These are phyloP conservation scores for Pleurotus pulmonarius DNA, from an alignment of 768 basidiomycete species.

Conservation along the genomic window DNA sequence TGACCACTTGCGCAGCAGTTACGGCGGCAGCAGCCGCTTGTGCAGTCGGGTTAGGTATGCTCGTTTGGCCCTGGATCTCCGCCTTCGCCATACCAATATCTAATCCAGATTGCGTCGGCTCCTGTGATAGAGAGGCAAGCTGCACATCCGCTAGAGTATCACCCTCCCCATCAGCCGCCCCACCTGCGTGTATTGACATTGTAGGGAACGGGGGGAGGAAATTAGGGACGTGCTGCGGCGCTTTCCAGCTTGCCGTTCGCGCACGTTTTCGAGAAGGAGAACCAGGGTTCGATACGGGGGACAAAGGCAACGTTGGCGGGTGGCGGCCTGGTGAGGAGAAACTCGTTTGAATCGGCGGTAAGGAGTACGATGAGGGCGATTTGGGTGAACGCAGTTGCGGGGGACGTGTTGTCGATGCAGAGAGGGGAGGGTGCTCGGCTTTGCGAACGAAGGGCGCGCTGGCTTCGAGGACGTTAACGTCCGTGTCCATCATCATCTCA, in stretches of 20 bases:
- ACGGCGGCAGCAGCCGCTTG: constrained; percentile 32
- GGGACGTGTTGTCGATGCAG: too few species aligned
- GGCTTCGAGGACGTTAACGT: constrained; percentile 14
- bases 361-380: too few species aligned
- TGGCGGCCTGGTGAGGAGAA: not conserved
- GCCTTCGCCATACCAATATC: too few species aligned
- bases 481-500: constrained; percentile 23
- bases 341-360: too few species aligned
- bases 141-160: too few species aligned
- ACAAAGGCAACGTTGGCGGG: constrained; percentile 46
- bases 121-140: constrained; percentile 14
- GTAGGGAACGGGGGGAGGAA: constrained; percentile 68
- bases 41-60: constrained; percentile 22
- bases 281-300: constrained; percentile 55
- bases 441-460: constrained; percentile 19
- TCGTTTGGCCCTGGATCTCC: too few species aligned
- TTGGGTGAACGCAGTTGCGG: too few species aligned
- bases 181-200: constrained; percentile 25
- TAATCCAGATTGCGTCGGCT: too few species aligned
- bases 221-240: constrained; percentile 61
- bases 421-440: constrained; percentile 23
- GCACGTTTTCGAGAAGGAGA: constrained; percentile 57
- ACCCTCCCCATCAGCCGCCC: not conserved
- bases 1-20: constrained; percentile 34
- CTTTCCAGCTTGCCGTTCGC: constrained; percentile 53